phyloP scores from a whole-genome alignment of 768 basidiomycete genomes.

The Pholiota molesta region DNA sequence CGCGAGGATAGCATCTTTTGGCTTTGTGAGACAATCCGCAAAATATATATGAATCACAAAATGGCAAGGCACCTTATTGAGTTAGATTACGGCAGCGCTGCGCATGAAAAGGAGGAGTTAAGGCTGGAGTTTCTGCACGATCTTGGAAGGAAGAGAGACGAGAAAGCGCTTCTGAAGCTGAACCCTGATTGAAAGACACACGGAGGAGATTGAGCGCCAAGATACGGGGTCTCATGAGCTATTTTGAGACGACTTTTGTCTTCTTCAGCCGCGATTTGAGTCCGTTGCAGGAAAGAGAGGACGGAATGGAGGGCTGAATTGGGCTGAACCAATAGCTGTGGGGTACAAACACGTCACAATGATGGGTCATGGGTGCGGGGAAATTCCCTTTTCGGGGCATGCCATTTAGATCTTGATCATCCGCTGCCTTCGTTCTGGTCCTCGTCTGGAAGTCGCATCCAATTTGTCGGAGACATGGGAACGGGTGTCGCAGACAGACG shows the following conservation, averaged over 20 bases:
- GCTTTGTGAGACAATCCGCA: constrained; percentile 1
- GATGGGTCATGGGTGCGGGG: constrained; percentile 21
- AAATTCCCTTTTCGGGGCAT: constrained; percentile 16
- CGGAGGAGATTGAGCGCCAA: constrained; percentile 6
- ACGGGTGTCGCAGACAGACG: not conserved
- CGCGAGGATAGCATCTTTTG: not conserved
- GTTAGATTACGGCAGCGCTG: not conserved
- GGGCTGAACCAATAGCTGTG: not conserved
- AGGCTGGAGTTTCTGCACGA: not conserved
- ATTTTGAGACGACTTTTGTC: not conserved
- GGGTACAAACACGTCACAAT: constrained; percentile 1
- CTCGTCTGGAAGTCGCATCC: not conserved
- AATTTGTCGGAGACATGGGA: not conserved
- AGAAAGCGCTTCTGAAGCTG: not conserved
- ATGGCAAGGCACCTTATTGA: not conserved
- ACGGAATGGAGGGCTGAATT: constrained; percentile 1
- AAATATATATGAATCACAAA: not conserved
- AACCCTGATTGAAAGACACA: constrained; percentile 1
- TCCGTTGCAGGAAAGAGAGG: not conserved
- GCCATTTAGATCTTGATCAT: constrained; percentile 19
- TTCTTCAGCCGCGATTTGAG: not conserved
- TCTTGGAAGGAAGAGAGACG: not conserved
- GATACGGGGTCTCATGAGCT: constrained; percentile 2
- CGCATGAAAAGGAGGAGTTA: not conserved
- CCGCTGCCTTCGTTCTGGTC: not conserved